Evolutionary conservation across 768 basidiomycete genomes (phyloP).

Genomic region (Lactarius deliciosus): DNA sequence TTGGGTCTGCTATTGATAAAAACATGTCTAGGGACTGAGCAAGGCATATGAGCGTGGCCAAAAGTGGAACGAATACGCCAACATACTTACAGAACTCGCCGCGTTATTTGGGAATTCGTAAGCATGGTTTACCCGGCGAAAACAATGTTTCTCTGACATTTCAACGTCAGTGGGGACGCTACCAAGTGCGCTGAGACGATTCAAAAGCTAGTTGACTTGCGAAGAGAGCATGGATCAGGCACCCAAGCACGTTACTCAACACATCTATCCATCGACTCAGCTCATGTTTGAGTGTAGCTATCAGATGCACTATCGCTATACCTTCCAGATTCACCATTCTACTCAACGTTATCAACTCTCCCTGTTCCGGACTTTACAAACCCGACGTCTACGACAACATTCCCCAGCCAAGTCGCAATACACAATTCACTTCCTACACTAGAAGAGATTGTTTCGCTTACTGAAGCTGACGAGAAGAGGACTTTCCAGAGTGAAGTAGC

Average conservation of each 20-base stretch:
- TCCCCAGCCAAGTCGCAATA: slow-evolving; percentile 57
- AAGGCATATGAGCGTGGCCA: slow-evolving; percentile 67
- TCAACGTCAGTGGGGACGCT: slow-evolving; percentile 45
- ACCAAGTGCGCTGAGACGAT: slow-evolving; percentile 77
- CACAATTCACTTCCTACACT: slow-evolving; percentile 69
- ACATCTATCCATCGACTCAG: neutral
- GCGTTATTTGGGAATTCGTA: slow-evolving; percentile 60
- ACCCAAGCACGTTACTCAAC: slow-evolving; percentile 46
- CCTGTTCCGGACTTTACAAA: slow-evolving; percentile 77
- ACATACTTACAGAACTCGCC: slow-evolving; percentile 56
- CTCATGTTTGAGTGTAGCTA: slow-evolving; percentile 46
- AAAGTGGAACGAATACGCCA: slow-evolving; percentile 57
- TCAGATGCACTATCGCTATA: slow-evolving; percentile 63
- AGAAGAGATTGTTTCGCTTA: slow-evolving; percentile 65
- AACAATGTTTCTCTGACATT: neutral
- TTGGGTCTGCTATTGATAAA: neutral
- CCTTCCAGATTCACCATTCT: slow-evolving; percentile 71
- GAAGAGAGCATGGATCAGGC: slow-evolving; percentile 58
- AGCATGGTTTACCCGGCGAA: slow-evolving; percentile 27
- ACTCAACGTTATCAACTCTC: slow-evolving; percentile 58
- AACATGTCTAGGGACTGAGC: slow-evolving; percentile 58
- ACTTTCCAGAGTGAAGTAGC: slow-evolving; percentile 65
- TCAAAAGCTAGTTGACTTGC: slow-evolving; percentile 70
- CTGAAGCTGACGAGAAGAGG: slow-evolving; percentile 62
- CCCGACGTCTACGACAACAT: slow-evolving; percentile 61